Evolutionary conservation across 495 filamentous ascomycete species (phyloP).

Genomic region (Penicillium canescens): DNA sequence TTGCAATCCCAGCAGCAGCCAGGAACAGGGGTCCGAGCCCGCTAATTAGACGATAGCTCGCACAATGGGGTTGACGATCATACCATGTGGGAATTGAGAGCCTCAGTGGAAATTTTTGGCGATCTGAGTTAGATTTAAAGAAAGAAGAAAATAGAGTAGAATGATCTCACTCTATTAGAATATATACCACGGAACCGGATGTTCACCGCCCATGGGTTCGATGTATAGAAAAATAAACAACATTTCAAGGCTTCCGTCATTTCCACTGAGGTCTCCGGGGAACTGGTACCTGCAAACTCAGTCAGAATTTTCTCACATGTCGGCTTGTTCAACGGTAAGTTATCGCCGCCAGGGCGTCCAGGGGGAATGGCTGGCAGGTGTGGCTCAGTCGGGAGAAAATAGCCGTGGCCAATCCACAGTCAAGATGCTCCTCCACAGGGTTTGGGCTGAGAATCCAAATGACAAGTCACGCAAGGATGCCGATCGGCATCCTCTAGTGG

Average conservation of each 20-base stretch:
- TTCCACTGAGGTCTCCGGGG: slow-evolving; percentile 7
- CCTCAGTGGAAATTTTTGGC: neutral
- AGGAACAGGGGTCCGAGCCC: slow-evolving; percentile 9
- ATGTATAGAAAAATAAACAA: neutral
- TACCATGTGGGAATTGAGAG: neutral
- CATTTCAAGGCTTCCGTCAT: neutral
- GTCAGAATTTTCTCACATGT: slow-evolving; percentile 14
- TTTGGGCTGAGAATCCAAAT: too few species aligned
- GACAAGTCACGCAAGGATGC: slow-evolving; percentile 3
- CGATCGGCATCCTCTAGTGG: slow-evolving; percentile 2
- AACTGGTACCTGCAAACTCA: slow-evolving; percentile 6
- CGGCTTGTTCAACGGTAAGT: slow-evolving; percentile 4
- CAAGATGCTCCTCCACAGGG: too few species aligned
- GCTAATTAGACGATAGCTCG: neutral
- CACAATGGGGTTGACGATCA: slow-evolving; percentile 2
- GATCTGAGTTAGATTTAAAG: too few species aligned
- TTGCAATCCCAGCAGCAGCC: neutral
- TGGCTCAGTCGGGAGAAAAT: neutral
- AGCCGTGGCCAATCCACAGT: neutral
- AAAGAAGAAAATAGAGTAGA: too few species aligned
- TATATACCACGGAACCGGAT: neutral
- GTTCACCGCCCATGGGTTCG: neutral
- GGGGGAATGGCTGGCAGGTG: slow-evolving; percentile 2
- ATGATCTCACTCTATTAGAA: too few species aligned
- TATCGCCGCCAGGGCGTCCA: neutral